Evolutionary conservation across 495 filamentous ascomycete genomes (phyloP), one percentile per base, ranked within the genome.

Genomic region (Aspergillus heteromorphus): DNA sequence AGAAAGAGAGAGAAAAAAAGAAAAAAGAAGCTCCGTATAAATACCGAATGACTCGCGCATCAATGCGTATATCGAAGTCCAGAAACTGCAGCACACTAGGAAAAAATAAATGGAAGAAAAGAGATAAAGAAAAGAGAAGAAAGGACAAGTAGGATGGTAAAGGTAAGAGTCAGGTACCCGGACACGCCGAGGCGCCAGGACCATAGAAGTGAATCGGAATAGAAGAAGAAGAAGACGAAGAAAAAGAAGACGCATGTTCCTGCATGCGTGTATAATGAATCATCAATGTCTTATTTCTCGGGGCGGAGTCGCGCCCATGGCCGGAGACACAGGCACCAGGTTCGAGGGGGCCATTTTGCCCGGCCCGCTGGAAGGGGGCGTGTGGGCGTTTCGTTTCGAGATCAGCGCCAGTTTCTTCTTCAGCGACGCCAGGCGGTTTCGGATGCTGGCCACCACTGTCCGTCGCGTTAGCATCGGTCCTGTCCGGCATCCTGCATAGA

Each of bases 401-500:
- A 85, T 69, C 1, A 79, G 56, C 16, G 75, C 72, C 52, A 82
- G 75, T 61, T 84, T 86, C 69, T 80, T 82, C 51, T 77, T 74
- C 38, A 86, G 70, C 45, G 76, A 65, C 14, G 70, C 61, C 34
- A 85, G 66, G 36, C 83, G 82, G 23, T 66, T 66, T 47, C 81
- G 81, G 65, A 86, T 82, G 59, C 79, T 82, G 19, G 77, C 71
- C n/a, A 85, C 75, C 49, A 85, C 83, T 86, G 45, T 34, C 29
- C 0, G 20, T 2, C 18, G 45, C 50, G 59, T 77, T 62, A 77
- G 69, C 42, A n/a, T n/a, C n/a, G n/a, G n/a, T n/a, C n/a, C n/a
- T n/a, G 14, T 56, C 38, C 49, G 19, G 13, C 27, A 8, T 6
- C n/a, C 20, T 47, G 23, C 43, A 38, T 60, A 5, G n/a, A n/a